A percentile compares a stretch with the other conserved stretches of the same genome.
These are phyloP conservation scores for Ganoderma multipileum DNA, from an alignment of 1,284 basidiomycete species.

Conservation along the genomic window DNA sequence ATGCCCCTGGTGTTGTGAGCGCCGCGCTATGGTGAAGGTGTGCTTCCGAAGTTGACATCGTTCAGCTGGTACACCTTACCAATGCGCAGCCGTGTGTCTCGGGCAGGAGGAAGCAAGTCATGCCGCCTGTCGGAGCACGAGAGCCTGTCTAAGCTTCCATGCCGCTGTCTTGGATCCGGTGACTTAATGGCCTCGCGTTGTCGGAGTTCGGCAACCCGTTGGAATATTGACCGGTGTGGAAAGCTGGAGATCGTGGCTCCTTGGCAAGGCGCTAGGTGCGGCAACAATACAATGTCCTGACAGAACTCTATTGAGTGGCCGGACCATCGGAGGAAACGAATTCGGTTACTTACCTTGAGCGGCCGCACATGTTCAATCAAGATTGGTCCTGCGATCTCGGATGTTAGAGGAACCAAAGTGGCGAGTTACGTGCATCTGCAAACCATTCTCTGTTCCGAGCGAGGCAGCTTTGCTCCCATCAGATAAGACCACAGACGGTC, in stretches of 20 bases:
- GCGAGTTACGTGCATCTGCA: not conserved
- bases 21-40: slow-evolving; percentile 2
- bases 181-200: slow-evolving; percentile 10
- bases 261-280: slow-evolving; percentile 1
- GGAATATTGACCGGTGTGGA: slow-evolving; percentile 20
- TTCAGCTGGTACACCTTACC: slow-evolving; percentile 1
- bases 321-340: slow-evolving; percentile 12
- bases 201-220: slow-evolving; percentile 3
- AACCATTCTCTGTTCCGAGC: not conserved
- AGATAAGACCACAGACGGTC: not conserved
- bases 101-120: slow-evolving; percentile 7
- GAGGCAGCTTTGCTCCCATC: not conserved
- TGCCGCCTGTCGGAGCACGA: slow-evolving; percentile 1
- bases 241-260: not conserved
- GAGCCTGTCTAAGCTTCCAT: slow-evolving; percentile 9
- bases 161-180: slow-evolving; percentile 16
- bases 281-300: slow-evolving; percentile 6
- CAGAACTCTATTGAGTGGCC: slow-evolving; percentile 15
- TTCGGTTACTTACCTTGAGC: slow-evolving; percentile 8
- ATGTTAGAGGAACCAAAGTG: not conserved
- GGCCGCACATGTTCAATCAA: slow-evolving; percentile 2
- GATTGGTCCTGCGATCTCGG: not conserved
- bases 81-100: slow-evolving; percentile 13
- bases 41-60: not conserved
- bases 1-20: slow-evolving; percentile 11